Evolutionary conservation across 768 basidiomycete genomes (phyloP).

Genomic region (Filobasidium floriforme): DNA sequence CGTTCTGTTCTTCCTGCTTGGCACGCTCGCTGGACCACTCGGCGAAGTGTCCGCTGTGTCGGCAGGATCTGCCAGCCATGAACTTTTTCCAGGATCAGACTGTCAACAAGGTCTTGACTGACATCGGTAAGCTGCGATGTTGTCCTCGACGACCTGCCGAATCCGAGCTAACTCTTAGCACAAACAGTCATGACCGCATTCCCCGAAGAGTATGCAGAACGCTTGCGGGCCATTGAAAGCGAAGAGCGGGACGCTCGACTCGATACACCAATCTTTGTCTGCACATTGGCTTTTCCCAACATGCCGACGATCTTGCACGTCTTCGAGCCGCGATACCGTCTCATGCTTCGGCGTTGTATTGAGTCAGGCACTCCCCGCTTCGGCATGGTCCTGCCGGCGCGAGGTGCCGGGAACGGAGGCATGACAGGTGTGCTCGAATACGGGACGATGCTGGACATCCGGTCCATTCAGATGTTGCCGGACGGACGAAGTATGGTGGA

Average conservation of each 20-base stretch:
- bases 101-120: slow-evolving; percentile 61
- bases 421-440: slow-evolving; percentile 58
- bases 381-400: slow-evolving; percentile 81
- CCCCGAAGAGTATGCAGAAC: slow-evolving; percentile 58
- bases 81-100: slow-evolving; percentile 75
- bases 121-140: slow-evolving; percentile 52
- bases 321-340: slow-evolving; percentile 86
- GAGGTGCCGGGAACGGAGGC: slow-evolving; percentile 42
- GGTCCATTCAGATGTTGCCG: slow-evolving; percentile 71
- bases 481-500: slow-evolving; percentile 86
- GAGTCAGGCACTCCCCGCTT: slow-evolving; percentile 68
- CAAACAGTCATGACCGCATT: slow-evolving; percentile 61
- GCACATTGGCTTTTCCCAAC: slow-evolving; percentile 81
- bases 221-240: slow-evolving; percentile 58
- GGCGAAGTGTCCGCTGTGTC: slow-evolving; percentile 73
- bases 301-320: slow-evolving; percentile 84
- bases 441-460: slow-evolving; percentile 89
- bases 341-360: slow-evolving; percentile 94
- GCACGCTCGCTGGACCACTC: slow-evolving; percentile 85
- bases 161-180: slow-evolving; percentile 14
- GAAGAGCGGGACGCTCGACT: slow-evolving; percentile 72
- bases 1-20: slow-evolving; percentile 82
- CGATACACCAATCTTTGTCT: slow-evolving; percentile 85
- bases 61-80: slow-evolving; percentile 65
- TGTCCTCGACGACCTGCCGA: neutral